Evolutionary conservation across 192 early-diverging fungal genomes (phyloP).

Genomic region (Backusella parvicylindrica): DNA sequence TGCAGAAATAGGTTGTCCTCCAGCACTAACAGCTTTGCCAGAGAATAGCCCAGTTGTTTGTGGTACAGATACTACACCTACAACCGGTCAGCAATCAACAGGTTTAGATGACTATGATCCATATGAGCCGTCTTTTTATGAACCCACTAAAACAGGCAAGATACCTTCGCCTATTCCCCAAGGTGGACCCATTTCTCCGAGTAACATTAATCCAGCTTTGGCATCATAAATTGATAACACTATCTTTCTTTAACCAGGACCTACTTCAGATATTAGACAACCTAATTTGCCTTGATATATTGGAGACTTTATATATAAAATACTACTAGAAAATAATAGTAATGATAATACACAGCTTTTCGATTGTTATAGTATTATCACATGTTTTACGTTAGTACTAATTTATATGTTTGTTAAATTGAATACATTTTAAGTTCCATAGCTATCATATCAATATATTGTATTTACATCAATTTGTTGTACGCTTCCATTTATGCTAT

Average conservation of each 20-base stretch:
- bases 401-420: no score
- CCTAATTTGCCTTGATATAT: neutral
- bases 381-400: no score
- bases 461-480: no score
- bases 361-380: no score
- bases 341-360: no score
- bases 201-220: neutral
- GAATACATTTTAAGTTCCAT: no score
- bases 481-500: no score
- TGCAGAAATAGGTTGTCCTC: constrained; percentile 24
- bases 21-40: constrained; percentile 15
- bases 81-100: neutral
- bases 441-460: no score
- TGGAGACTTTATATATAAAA: no score
- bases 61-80: neutral
- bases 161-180: neutral
- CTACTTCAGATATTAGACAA: neutral
- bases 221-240: neutral
- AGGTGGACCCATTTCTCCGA: neutral
- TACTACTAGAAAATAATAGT: no score
- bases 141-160: neutral
- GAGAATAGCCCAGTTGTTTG: constrained; percentile 10
- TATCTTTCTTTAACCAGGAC: neutral
- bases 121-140: neutral
- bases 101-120: neutral